These are phyloP conservation scores for Gossypium gossypioides DNA, from an alignment of 441 rosid species.

Conservation along the genomic window DNA sequence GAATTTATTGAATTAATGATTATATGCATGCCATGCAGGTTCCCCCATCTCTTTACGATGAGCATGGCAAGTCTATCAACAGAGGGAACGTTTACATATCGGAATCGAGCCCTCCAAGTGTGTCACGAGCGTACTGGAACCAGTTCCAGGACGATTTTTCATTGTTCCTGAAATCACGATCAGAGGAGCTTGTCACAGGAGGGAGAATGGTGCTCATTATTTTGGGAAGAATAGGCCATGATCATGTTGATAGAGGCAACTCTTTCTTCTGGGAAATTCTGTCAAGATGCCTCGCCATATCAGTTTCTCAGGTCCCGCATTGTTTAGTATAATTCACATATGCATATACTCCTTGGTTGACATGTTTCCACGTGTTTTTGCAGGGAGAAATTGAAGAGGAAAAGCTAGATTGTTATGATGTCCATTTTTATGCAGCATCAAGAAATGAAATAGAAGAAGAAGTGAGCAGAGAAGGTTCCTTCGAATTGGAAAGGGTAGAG, in stretches of 20 bases:
- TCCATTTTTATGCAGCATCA: slow-evolving; percentile 70
- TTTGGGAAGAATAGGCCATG: slow-evolving; percentile 51
- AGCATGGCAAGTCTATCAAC: slow-evolving; percentile 57
- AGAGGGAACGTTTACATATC: slow-evolving; percentile 53
- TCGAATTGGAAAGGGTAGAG: slow-evolving; percentile 36
- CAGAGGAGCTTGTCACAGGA: slow-evolving; percentile 38
- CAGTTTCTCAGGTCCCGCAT: slow-evolving; percentile 43
- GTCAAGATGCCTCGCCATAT: slow-evolving; percentile 38
- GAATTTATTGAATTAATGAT: neutral
- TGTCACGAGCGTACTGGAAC: slow-evolving; percentile 46
- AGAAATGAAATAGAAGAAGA: slow-evolving; percentile 48
- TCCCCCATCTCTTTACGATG: slow-evolving; percentile 49
- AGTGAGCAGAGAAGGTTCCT: slow-evolving; percentile 45
- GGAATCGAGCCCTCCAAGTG: slow-evolving; percentile 43
- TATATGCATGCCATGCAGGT: slow-evolving; percentile 29
- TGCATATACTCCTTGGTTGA: no score
- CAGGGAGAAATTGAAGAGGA: slow-evolving; percentile 61
- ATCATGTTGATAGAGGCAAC: slow-evolving; percentile 73
- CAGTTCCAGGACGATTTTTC: slow-evolving; percentile 72
- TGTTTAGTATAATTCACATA: no score
- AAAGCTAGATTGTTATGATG: slow-evolving; percentile 56
- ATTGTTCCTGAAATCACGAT: slow-evolving; percentile 45
- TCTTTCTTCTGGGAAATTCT: slow-evolving; percentile 71
- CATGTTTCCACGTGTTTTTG: no score
- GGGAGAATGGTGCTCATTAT: slow-evolving; percentile 66